Conservation (phyloP, 345 rosid species). For the Syzygium oleosum region DNA sequence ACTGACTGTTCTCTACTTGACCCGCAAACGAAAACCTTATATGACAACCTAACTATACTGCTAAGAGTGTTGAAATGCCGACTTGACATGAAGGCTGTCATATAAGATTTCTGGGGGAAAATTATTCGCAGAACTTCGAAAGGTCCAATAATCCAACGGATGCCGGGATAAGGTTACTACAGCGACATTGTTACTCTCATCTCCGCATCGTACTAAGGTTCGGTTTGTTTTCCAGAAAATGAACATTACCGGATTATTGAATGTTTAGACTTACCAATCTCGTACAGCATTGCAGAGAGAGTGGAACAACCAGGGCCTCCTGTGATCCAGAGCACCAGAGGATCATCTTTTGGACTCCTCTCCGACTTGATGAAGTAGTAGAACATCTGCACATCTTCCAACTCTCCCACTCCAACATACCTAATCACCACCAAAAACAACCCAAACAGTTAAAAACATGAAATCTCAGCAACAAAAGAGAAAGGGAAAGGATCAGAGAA, state of each 20-base stretch:
- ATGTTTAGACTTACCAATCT: constrained; percentile 1
- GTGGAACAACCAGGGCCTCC: constrained; percentile 30
- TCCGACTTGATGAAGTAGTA: constrained; percentile 16
- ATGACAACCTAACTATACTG: too few species aligned
- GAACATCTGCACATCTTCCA: constrained; percentile 17
- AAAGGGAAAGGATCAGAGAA: not conserved
- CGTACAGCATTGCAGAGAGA: constrained; percentile 8
- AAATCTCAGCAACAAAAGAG: not conserved
- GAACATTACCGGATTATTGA: not conserved
- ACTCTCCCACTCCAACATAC: constrained; percentile 14
- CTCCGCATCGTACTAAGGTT: not conserved
- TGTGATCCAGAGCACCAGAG: constrained; percentile 16
- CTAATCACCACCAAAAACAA: not conserved
- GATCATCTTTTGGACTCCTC: constrained; percentile 13
- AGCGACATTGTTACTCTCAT: too few species aligned
- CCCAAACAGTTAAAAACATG: not conserved
- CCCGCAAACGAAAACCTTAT: too few species aligned
- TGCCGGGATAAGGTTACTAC: too few species aligned
- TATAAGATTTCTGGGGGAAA: too few species aligned
- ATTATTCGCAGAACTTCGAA: too few species aligned
- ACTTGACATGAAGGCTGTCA: too few species aligned
- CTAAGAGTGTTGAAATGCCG: too few species aligned
- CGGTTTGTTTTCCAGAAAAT: not conserved
- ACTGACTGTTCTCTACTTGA: too few species aligned
- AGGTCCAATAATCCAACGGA: too few species aligned